Evolutionary conservation across 768 basidiomycete species (phyloP).

Genomic region (Mycena belliarum): DNA sequence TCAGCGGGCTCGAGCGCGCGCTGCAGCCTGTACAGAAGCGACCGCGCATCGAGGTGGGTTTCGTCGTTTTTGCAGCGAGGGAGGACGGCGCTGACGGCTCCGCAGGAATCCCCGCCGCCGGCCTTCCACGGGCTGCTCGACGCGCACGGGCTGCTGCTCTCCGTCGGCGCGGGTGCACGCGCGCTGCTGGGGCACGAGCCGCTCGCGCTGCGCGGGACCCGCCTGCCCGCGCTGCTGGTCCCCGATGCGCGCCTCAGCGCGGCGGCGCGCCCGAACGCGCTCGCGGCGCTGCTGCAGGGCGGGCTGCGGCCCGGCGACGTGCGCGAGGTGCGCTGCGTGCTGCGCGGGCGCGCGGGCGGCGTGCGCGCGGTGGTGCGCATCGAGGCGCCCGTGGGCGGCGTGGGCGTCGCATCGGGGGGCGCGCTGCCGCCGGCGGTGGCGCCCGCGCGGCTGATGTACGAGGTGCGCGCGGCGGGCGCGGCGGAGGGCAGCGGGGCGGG

Average conservation of each 20-base stretch:
- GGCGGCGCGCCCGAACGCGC: neutral
- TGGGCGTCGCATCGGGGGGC: neutral
- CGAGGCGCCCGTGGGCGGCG: neutral
- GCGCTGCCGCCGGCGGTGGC: slow-evolving; percentile 12
- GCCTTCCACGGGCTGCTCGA: slow-evolving; percentile 19
- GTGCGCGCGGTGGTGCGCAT: slow-evolving; percentile 6
- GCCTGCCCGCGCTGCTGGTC: slow-evolving; percentile 14
- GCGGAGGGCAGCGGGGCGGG: neutral
- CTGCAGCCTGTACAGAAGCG: slow-evolving; percentile 6
- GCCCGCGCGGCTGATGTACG: slow-evolving; percentile 16
- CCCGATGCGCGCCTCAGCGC: slow-evolving; percentile 7
- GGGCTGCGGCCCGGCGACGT: neutral
- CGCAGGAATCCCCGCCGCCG: neutral
- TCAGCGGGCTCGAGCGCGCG: slow-evolving; percentile 16
- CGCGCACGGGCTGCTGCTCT: slow-evolving; percentile 18
- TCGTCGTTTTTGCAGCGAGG: too few relatives aligned
- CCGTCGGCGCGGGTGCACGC: slow-evolving; percentile 15
- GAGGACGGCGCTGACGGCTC: too few relatives aligned
- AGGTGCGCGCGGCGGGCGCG: slow-evolving; percentile 9
- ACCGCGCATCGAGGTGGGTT: slow-evolving; percentile 12
- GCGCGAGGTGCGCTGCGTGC: neutral
- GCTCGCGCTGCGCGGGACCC: slow-evolving; percentile 13
- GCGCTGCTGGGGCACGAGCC: slow-evolving; percentile 16
- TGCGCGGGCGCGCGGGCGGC: neutral
- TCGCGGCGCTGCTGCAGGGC: slow-evolving; percentile 1